Evolutionary conservation across 495 filamentous ascomycete species (phyloP).

Genomic region (Aspergillus taichungensis): DNA sequence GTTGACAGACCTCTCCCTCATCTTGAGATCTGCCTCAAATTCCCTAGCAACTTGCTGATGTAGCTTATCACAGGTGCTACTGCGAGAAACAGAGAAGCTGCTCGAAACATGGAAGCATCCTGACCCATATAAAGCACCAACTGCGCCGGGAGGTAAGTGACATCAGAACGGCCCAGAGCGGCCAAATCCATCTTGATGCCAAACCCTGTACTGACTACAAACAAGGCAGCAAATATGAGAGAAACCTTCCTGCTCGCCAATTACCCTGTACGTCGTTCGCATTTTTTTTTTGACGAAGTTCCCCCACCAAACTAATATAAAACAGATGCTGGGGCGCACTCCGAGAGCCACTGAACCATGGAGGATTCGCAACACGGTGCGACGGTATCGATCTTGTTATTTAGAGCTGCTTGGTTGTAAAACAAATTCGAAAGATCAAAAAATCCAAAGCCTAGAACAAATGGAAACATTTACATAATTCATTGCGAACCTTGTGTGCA

Average conservation of each 20-base stretch:
- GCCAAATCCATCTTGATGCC: not conserved
- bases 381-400: not conserved
- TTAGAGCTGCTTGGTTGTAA: not conserved
- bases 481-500: not conserved
- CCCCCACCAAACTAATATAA: too few species aligned
- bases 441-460: not conserved
- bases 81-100: constrained; percentile 79
- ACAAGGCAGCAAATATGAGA: constrained; percentile 88
- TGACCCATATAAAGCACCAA: constrained; percentile 80
- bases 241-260: constrained; percentile 74
- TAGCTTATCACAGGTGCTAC: constrained; percentile 48
- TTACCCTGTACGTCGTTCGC: constrained; percentile 60
- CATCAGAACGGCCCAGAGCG: not conserved
- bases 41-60: constrained; percentile 1
- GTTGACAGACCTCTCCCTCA: constrained; percentile 37
- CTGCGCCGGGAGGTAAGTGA: constrained; percentile 83
- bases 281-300: too few species aligned
- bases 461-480: not conserved
- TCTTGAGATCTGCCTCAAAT: not conserved
- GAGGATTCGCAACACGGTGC: too few species aligned
- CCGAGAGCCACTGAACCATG: not conserved
- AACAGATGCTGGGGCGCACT: too few species aligned
- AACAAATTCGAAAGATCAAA: not conserved
- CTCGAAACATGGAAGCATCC: constrained; percentile 96
- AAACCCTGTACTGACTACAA: constrained; percentile 11